Evolutionary conservation across 257 asterid genomes (phyloP).

Genomic region (Osmanthus fragrans): DNA sequence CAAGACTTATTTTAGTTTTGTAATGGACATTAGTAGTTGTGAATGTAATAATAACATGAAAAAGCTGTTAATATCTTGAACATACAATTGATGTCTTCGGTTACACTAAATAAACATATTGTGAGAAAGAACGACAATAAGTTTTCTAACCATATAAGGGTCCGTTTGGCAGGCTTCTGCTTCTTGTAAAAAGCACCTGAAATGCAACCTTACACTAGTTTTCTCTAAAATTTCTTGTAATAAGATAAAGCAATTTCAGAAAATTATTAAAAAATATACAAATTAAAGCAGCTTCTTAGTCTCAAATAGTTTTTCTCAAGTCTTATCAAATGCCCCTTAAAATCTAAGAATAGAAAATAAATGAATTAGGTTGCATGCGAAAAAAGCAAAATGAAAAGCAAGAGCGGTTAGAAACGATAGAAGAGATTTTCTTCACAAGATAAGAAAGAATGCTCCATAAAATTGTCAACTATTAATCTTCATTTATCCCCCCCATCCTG

Average conservation of each 20-base stretch:
- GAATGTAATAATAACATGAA: background rate
- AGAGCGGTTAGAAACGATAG: background rate
- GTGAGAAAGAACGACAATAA: background rate
- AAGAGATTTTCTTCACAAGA: background rate
- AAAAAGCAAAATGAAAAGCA: background rate
- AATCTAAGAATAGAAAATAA: too few relatives aligned
- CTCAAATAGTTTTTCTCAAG: too few relatives aligned
- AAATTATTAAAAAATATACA: too few relatives aligned
- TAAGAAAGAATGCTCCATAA: background rate
- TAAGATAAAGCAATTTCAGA: too few relatives aligned
- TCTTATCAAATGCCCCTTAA: too few relatives aligned
- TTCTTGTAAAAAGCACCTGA: too few relatives aligned
- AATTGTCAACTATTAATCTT: background rate
- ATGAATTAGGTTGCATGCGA: background rate
- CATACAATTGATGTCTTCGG: too few relatives aligned
- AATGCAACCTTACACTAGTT: rapidly evolving
- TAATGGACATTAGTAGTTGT: background rate
- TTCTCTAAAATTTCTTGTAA: too few relatives aligned
- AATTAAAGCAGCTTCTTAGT: too few relatives aligned
- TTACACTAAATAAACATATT: too few relatives aligned
- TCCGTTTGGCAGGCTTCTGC: too few relatives aligned
- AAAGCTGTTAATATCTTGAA: background rate
- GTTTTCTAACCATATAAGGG: too few relatives aligned
- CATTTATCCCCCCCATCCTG: background rate
- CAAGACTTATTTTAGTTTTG: background rate